Percentiles rank a stretch among this genome's conserved stretches.
These are phyloP conservation scores for Pyropia yezoensis DNA, from an alignment of 23 red algal genomes.

Conservation along the genomic window DNA sequence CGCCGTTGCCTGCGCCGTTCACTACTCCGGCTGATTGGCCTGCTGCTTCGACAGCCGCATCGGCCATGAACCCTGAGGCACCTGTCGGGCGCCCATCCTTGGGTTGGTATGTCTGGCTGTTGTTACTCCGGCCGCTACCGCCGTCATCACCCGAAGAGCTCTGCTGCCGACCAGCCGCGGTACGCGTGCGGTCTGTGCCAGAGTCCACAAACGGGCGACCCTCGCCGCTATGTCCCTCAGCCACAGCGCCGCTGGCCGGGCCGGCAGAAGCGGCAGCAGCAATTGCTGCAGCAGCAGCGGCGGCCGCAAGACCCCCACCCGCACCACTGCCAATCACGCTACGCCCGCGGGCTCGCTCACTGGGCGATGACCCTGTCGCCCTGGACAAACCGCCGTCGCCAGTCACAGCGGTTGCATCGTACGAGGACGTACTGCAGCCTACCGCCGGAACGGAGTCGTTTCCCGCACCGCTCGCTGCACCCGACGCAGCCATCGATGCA, in stretches of 20 bases:
- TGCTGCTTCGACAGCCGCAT: background rate
- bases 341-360: constrained; percentile 4
- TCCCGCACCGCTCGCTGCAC: background rate
- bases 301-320: background rate
- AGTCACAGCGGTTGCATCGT: background rate
- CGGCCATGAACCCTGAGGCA: too few relatives aligned
- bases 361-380: background rate
- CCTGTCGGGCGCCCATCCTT: too few relatives aligned
- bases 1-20: constrained; percentile 24
- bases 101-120: too few relatives aligned
- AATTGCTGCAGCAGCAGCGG: background rate
- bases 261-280: background rate
- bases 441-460: background rate
- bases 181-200: too few relatives aligned
- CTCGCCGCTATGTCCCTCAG: background rate
- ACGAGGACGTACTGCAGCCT: background rate
- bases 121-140: too few relatives aligned
- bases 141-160: too few relatives aligned
- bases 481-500: constrained; percentile 1
- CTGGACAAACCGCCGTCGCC: background rate
- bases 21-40: constrained; percentile 5
- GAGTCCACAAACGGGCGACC: background rate
- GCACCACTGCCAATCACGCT: constrained; percentile 12
- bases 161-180: too few relatives aligned
- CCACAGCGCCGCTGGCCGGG: background rate